phyloP scores from a whole-genome alignment of 1,139 yeast genomes.

The Candida labiduridarum region DNA sequence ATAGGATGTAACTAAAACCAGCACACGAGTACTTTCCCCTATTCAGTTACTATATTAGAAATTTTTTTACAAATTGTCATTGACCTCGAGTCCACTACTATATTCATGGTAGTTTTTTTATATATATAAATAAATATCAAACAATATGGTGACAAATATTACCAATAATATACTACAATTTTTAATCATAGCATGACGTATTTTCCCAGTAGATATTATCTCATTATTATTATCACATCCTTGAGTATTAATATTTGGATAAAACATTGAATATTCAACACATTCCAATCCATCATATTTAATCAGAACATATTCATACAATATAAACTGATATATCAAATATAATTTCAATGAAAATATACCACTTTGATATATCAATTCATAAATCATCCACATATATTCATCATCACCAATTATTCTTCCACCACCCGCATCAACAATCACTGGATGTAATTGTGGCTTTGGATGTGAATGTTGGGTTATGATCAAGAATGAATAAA shows the following conservation, averaged over 20 bases:
- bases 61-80: too few species aligned
- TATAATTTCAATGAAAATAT: conserved; percentile 14
- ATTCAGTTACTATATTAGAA: too few species aligned
- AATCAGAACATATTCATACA: conserved; percentile 22
- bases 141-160: neutral
- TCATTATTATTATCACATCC: neutral
- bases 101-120: too few species aligned
- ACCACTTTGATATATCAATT: conserved; percentile 6
- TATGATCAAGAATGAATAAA: conserved; percentile 13
- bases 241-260: neutral
- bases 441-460: too few species aligned
- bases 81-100: too few species aligned
- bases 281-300: conserved; percentile 9
- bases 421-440: too few species aligned
- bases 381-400: neutral
- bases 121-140: neutral
- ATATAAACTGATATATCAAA: conserved; percentile 18
- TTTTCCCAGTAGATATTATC: neutral
- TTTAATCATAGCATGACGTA: neutral
- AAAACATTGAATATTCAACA: neutral
- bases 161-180: neutral
- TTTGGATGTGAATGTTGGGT: too few species aligned
- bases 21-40: too few species aligned
- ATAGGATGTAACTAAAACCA: too few species aligned
- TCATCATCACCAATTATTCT: too few species aligned